Base-by-base conservation (phyloP, 192 early-diverging fungal species). In the Coemansia sp. region DNA sequence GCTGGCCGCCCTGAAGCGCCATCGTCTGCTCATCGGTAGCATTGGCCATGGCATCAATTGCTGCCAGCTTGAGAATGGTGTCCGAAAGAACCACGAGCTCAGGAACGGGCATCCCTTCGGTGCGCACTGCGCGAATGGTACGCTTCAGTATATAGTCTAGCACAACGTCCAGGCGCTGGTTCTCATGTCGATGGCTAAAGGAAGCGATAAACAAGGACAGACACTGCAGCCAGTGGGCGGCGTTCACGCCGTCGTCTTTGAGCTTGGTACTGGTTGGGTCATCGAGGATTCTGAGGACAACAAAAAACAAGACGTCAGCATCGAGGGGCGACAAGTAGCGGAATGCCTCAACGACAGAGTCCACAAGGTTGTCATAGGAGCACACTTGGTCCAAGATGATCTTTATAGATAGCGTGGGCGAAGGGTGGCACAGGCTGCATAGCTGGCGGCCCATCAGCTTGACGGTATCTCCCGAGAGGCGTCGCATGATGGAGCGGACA, bases 321-420 rank as follows among this genome's bases (percentile, higher is more conserved):
- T 77, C 78, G 1, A 84, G 69, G 7, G 77, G 74, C 1, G 82
- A 77, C 71, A 84, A 24, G 55, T 80, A 84, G 22, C 78, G 68
- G 70, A 80, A 84, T 3, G 82, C 75, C 50, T 84, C 78, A 33
- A 80, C 82, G 33, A 84, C 78, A 46, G 74, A 71, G 33, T 72
- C 74, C 3, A 84, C 75, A 39, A 84, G 71, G 38, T 84, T 84
- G 67, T 80, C 82, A 36, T 84, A 84, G 2, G 78, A 80, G 58
- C 74, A 80, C 47, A 84, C 82, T 58, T 84, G 82, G 44, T 80
- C 82, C 53, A 84, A 64, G 49, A 80, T 58, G 15, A 84, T 71
- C 50, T 74, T 80, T 3, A 80, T 65, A 5, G 78, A 72, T 39
- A 84, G 44, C 27, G 70, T 68, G 15, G 82, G 82, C 33, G 77